Evolutionary conservation across 148 eudicot species (phyloP).

Genomic region (Rhododendron griersonianum): DNA sequence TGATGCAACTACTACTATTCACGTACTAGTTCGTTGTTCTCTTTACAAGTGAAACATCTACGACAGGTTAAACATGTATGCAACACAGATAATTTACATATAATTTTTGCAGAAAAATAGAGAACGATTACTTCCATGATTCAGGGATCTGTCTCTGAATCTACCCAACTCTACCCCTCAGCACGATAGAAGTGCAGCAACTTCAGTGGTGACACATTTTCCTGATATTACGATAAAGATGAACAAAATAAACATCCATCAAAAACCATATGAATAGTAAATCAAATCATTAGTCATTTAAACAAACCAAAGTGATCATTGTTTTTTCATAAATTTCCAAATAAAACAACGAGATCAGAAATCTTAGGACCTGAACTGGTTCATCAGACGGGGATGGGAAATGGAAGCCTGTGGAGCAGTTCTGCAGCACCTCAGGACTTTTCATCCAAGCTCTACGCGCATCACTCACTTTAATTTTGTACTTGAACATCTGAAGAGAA

Average conservation of each 20-base stretch:
- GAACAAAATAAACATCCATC: not conserved
- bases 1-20: not conserved
- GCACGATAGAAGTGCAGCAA: conserved; percentile 67
- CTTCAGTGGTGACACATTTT: conserved; percentile 41
- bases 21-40: not conserved
- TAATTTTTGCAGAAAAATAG: not conserved
- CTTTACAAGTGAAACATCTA: not conserved
- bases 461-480: conserved; percentile 55
- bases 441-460: conserved; percentile 76
- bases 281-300: not conserved
- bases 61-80: not conserved
- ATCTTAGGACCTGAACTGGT: conserved; percentile 33
- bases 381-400: conserved; percentile 44
- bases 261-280: not conserved
- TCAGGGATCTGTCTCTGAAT: conserved; percentile 12
- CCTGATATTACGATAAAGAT: conserved; percentile 31
- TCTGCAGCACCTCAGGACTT: conserved; percentile 60
- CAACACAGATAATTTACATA: not conserved
- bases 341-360: not conserved
- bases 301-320: not conserved
- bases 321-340: not conserved
- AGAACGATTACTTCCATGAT: not conserved
- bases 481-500: conserved; percentile 50
- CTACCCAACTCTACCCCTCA: conserved; percentile 19
- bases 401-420: conserved; percentile 73